A percentile compares a stretch with the other conserved stretches of the same genome.
These are phyloP conservation scores for Globisporangium okanoganense DNA, from an alignment of 352 stramenopile genomes.

Conservation along the genomic window DNA sequence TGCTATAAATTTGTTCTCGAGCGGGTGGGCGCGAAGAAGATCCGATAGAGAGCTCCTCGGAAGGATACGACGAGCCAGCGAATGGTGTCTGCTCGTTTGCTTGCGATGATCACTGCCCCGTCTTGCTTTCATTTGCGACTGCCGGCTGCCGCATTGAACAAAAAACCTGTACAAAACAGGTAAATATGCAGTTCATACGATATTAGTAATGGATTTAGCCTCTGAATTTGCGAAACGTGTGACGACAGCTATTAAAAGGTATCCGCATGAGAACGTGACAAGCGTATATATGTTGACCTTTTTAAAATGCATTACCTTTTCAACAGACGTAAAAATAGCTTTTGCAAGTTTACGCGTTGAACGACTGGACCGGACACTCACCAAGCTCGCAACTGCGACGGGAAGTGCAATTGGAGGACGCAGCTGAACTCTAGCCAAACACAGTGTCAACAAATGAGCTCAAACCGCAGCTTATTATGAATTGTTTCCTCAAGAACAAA, in stretches of 20 bases:
- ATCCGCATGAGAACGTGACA: background rate
- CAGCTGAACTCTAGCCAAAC: background rate
- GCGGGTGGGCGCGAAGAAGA: no score
- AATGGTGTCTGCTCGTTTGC: background rate
- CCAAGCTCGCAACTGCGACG: conserved; percentile 9
- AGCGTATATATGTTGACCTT: background rate
- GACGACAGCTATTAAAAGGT: background rate
- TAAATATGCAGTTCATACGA: background rate
- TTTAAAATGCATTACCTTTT: background rate
- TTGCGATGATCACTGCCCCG: background rate
- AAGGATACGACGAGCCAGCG: background rate
- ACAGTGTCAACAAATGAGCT: background rate
- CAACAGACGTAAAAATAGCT: background rate
- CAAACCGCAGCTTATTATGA: no score
- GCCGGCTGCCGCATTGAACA: background rate
- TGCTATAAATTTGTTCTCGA: no score
- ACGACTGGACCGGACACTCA: conserved; percentile 5
- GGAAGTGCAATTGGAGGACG: background rate
- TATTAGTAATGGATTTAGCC: background rate
- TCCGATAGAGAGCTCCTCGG: no score
- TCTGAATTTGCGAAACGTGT: background rate
- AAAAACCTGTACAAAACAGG: background rate
- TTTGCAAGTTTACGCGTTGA: no score
- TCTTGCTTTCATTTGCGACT: conserved; percentile 15
- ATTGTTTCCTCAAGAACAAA: no score